Evolutionary conservation across 306 rosid genomes (phyloP).

Genomic region (Vigna unguiculata): DNA sequence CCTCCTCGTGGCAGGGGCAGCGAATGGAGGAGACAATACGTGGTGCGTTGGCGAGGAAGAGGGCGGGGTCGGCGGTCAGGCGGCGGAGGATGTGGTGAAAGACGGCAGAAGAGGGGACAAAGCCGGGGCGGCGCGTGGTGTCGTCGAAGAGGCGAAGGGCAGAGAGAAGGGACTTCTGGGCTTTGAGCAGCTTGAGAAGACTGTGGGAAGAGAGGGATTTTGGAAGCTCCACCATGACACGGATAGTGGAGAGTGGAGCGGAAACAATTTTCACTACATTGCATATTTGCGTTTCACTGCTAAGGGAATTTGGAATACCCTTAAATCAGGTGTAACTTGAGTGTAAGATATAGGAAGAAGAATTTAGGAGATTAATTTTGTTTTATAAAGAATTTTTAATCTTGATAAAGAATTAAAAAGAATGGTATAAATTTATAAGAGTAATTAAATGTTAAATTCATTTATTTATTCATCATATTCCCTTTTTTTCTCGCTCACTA

Average conservation of each 20-base stretch:
- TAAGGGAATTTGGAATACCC: background rate
- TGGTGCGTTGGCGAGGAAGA: constrained; percentile 52
- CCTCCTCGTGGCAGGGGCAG: constrained; percentile 74
- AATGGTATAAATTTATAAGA: too few species aligned
- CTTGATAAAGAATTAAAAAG: too few species aligned
- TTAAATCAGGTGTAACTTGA: background rate
- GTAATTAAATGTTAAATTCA: too few species aligned
- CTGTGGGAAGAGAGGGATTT: constrained; percentile 62
- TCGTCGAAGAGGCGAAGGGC: constrained; percentile 78
- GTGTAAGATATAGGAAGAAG: too few species aligned
- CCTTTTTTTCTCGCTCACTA: too few species aligned
- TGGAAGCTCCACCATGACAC: constrained; percentile 72
- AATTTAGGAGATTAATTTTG: too few species aligned
- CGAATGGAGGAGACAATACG: constrained; percentile 62
- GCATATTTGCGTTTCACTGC: background rate
- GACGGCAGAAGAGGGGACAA: constrained; percentile 58
- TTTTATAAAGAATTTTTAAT: too few species aligned
- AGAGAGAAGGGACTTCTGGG: constrained; percentile 60
- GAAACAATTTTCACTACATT: background rate
- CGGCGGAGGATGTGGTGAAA: constrained; percentile 81
- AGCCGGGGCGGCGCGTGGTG: constrained; percentile 61
- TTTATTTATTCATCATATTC: too few species aligned
- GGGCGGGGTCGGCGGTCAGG: constrained; percentile 50
- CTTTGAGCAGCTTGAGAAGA: constrained; percentile 73
- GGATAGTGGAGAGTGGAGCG: background rate